A percentile compares a stretch with the other conserved stretches of the same genome.
phyloP scores from a whole-genome alignment of 306 rosid genomes.

The Cicer cuneatum region DNA sequence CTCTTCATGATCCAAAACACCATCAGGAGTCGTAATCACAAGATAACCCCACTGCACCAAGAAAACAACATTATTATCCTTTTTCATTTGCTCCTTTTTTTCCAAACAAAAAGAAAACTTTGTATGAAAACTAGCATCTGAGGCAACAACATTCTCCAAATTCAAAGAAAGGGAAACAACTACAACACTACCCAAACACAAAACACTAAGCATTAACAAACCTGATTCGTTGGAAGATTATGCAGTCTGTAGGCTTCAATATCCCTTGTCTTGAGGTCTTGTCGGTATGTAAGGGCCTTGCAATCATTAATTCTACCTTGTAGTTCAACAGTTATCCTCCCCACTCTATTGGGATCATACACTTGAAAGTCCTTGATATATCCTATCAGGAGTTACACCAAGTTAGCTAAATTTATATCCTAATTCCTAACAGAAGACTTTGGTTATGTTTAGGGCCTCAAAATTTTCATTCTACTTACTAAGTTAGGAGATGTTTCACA shows the following conservation, averaged over 20 bases:
- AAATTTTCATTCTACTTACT: too few relatives aligned
- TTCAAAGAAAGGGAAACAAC: constrained; percentile 25
- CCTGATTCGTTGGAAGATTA: constrained; percentile 85
- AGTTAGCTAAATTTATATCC: constrained; percentile 15
- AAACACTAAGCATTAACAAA: constrained; percentile 39
- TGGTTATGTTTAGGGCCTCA: background rate
- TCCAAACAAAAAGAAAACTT: background rate
- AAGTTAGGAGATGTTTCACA: too few relatives aligned
- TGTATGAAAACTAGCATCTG: constrained; percentile 11
- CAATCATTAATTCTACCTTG: constrained; percentile 90
- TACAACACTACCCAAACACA: background rate
- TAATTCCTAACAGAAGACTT: background rate
- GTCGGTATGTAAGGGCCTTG: constrained; percentile 74
- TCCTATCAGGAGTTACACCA: constrained; percentile 49
- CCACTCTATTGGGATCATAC: constrained; percentile 86
- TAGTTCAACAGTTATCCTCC: constrained; percentile 85
- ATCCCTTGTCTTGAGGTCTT: constrained; percentile 77
- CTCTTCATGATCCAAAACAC: constrained; percentile 95
- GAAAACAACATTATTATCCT: background rate
- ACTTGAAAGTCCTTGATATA: constrained; percentile 81
- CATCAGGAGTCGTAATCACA: constrained; percentile 90
- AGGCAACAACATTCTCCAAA: constrained; percentile 15
- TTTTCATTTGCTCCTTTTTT: constrained; percentile 10
- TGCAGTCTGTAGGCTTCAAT: constrained; percentile 68
- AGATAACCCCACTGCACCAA: constrained; percentile 94